phyloP scores from a whole-genome alignment of 2,329 filamentous ascomycete species.

The Arachnomyces sp. region DNA sequence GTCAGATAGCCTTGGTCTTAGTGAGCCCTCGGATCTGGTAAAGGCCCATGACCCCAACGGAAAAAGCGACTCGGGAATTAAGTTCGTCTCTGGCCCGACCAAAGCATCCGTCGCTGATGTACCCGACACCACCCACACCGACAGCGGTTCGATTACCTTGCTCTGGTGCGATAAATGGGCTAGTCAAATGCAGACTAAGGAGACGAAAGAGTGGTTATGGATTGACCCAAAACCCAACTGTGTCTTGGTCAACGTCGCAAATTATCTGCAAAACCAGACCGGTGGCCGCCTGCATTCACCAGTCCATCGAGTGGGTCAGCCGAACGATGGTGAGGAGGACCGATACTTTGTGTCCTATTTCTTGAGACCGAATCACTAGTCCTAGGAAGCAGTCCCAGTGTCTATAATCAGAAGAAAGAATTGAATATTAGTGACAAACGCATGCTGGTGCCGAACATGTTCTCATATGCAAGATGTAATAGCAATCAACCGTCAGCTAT shows the following conservation, averaged over 20 bases:
- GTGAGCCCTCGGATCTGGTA: slow-evolving; percentile 4
- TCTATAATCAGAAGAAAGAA: too few species aligned
- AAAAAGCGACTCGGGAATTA: slow-evolving; percentile 9
- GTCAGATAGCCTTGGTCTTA: slow-evolving; percentile 7
- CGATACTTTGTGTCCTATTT: slow-evolving; percentile 21
- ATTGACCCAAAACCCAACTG: slow-evolving; percentile 11
- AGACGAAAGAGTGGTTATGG: slow-evolving; percentile 13
- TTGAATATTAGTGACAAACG: too few species aligned
- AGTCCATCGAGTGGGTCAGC: slow-evolving; percentile 19
- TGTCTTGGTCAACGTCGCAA: slow-evolving; percentile 19
- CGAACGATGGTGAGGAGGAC: slow-evolving; percentile 14
- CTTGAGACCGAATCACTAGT: slow-evolving; percentile 15
- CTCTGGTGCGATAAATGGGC: slow-evolving; percentile 13
- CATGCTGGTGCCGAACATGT: too few species aligned
- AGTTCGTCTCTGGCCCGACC: slow-evolving; percentile 13
- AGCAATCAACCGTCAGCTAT: too few species aligned
- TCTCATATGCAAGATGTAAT: too few species aligned
- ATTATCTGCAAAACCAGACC: slow-evolving; percentile 17
- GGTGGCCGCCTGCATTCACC: slow-evolving; percentile 17
- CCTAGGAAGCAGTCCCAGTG: too few species aligned
- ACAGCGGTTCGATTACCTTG: too few species aligned
- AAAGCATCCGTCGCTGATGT: slow-evolving; percentile 4
- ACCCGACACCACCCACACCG: slow-evolving; percentile 12
- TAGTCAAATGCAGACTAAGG: slow-evolving; percentile 9
- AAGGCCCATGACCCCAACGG: slow-evolving; percentile 6